Evolutionary conservation across 306 rosid genomes (phyloP).

Genomic region (Corylus avellana): DNA sequence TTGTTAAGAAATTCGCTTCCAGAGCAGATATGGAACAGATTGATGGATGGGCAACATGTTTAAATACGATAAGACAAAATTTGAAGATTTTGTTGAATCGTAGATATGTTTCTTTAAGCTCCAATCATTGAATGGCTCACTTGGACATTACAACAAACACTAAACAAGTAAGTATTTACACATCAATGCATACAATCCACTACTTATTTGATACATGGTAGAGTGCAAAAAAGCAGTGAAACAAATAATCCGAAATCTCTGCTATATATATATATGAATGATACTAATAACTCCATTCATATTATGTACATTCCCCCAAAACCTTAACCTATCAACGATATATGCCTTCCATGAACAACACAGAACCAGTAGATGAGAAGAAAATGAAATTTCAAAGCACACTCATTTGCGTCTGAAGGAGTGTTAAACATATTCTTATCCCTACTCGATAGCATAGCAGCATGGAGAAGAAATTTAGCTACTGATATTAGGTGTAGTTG

Average conservation of each 20-base stretch:
- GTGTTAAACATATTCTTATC: slow-evolving; percentile 6
- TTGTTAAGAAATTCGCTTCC: too few relatives aligned
- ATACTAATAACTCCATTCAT: not conserved
- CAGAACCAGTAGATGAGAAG: not conserved
- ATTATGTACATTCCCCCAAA: slow-evolving; percentile 8
- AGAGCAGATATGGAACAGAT: too few relatives aligned
- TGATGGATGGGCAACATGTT: too few relatives aligned
- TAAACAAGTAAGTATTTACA: not conserved
- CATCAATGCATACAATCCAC: not conserved
- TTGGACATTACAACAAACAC: not conserved
- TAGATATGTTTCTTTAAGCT: not conserved
- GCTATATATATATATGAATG: too few relatives aligned
- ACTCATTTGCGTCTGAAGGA: not conserved
- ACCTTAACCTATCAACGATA: not conserved
- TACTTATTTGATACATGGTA: not conserved
- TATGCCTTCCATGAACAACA: not conserved
- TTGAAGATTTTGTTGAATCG: not conserved
- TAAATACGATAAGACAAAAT: not conserved
- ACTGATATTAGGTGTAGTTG: slow-evolving; percentile 41
- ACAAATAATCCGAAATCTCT: too few relatives aligned
- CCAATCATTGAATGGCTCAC: not conserved
- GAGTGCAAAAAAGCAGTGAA: not conserved
- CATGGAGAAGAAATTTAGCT: slow-evolving; percentile 13
- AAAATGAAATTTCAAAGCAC: not conserved
- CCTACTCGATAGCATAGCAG: not conserved